Conservation (phyloP, 768 basidiomycete genomes). For the Fistulinella prunicolor region DNA sequence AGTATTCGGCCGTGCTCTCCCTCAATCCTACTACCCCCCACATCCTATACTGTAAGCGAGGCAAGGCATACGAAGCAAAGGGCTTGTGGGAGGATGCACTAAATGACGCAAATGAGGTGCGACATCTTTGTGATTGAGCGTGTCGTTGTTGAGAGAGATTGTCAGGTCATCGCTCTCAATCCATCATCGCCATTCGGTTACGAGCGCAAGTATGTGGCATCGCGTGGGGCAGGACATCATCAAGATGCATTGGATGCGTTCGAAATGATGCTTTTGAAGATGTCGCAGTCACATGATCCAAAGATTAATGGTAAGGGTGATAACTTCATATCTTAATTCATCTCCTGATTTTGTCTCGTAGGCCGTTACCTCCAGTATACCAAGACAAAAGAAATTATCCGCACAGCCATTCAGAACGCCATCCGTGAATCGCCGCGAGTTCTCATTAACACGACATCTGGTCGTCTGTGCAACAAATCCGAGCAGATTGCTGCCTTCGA, state of each 20-base stretch:
- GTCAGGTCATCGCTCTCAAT: not conserved
- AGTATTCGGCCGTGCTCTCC: not conserved
- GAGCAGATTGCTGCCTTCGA: conserved; percentile 7
- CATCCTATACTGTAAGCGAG: not conserved
- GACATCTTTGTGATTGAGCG: not conserved
- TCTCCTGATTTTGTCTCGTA: not conserved
- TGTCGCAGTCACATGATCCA: conserved; percentile 1
- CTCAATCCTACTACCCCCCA: not conserved
- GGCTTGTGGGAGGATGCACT: conserved; percentile 3
- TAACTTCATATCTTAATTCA: too few species aligned
- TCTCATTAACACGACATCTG: conserved; percentile 7
- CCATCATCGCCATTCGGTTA: conserved; percentile 11
- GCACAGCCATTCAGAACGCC: not conserved
- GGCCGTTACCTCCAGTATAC: not conserved
- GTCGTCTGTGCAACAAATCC: conserved; percentile 2
- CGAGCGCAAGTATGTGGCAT: conserved; percentile 7
- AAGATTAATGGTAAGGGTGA: conserved; percentile 5
- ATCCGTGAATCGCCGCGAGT: conserved; percentile 3
- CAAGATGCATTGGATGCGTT: not conserved
- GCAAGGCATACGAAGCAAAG: not conserved
- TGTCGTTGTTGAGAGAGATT: not conserved
- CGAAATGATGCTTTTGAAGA: conserved; percentile 10
- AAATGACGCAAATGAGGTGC: conserved; percentile 3
- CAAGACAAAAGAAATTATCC: not conserved
- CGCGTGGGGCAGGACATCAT: not conserved